These are phyloP conservation scores for Dactylellina leptospora DNA, from an alignment of 2,329 filamentous ascomycete species.

Conservation along the genomic window DNA sequence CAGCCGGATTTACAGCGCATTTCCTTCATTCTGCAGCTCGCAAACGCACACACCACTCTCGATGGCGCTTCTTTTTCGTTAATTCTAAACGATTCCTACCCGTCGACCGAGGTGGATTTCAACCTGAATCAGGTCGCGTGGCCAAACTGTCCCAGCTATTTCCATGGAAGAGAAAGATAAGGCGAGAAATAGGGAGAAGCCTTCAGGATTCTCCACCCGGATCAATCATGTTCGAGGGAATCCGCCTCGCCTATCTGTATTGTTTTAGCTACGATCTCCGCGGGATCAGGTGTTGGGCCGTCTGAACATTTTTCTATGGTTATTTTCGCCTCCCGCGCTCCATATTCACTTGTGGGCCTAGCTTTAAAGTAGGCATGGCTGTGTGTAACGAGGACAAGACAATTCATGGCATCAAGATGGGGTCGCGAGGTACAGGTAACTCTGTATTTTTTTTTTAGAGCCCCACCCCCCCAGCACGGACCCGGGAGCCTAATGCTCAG, in stretches of 20 bases:
- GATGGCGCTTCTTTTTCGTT: neutral
- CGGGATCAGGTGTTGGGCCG: conserved; percentile 18
- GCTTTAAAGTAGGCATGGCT: neutral
- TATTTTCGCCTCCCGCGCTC: too few species aligned
- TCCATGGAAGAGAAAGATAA: neutral
- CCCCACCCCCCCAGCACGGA: neutral
- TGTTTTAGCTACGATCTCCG: conserved; percentile 21
- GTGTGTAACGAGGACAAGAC: conserved; percentile 26
- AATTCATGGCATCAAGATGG: neutral
- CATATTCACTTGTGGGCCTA: too few species aligned
- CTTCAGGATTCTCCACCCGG: neutral
- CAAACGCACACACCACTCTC: neutral
- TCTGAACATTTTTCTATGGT: too few species aligned
- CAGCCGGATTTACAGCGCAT: neutral
- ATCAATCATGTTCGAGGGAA: conserved; percentile 18
- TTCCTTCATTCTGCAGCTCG: conserved; percentile 9
- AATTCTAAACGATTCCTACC: neutral
- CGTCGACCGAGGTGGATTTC: too few species aligned
- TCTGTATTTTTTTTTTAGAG: neutral
- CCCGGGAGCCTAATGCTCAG: conserved; percentile 1
- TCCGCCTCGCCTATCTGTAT: conserved; percentile 28
- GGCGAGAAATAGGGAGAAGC: neutral
- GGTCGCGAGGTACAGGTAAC: neutral
- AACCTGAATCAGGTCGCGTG: neutral
- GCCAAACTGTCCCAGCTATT: neutral